Evolutionary conservation across 1,139 yeast genomes (phyloP).

Genomic region (Yueomyces sp.): DNA sequence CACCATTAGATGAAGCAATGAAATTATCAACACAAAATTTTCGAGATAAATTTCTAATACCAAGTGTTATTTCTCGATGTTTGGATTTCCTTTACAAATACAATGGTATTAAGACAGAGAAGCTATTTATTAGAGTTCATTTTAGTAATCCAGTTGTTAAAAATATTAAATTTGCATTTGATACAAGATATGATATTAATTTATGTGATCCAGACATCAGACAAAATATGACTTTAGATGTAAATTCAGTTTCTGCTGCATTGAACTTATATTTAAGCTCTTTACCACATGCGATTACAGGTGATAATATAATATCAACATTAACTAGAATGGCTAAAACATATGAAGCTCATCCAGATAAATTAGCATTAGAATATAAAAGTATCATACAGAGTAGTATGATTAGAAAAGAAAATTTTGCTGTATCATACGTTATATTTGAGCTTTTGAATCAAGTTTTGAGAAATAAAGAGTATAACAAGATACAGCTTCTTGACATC

Average conservation of each 20-base stretch:
- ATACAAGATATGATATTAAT: constrained; percentile 54
- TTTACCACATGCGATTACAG: constrained; percentile 53
- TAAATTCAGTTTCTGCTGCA: constrained; percentile 70
- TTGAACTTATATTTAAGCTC: constrained; percentile 65
- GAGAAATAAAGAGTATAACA: constrained; percentile 49
- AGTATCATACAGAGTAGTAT: constrained; percentile 20
- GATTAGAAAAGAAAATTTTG: constrained; percentile 41
- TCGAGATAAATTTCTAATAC: constrained; percentile 38
- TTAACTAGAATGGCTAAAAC: constrained; percentile 28
- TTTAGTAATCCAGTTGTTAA: constrained; percentile 79
- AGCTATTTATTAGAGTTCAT: constrained; percentile 68
- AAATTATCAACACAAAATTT: constrained; percentile 36
- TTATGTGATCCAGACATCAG: constrained; percentile 26
- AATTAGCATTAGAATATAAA: constrained; percentile 23
- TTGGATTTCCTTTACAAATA: constrained; percentile 53
- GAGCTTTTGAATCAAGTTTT: constrained; percentile 56
- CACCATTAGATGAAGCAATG: constrained; percentile 43
- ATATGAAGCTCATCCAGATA: constrained; percentile 20
- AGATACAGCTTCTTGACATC: constrained; percentile 71
- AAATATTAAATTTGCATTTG: constrained; percentile 57
- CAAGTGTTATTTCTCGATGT: constrained; percentile 70
- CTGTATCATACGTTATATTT: constrained; percentile 54
- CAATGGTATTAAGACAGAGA: constrained; percentile 76
- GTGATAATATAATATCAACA: constrained; percentile 32
- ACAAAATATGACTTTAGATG: constrained; percentile 27